Evolutionary conservation across 345 rosid genomes (phyloP).

Genomic region (Melaleuca alternifolia): DNA sequence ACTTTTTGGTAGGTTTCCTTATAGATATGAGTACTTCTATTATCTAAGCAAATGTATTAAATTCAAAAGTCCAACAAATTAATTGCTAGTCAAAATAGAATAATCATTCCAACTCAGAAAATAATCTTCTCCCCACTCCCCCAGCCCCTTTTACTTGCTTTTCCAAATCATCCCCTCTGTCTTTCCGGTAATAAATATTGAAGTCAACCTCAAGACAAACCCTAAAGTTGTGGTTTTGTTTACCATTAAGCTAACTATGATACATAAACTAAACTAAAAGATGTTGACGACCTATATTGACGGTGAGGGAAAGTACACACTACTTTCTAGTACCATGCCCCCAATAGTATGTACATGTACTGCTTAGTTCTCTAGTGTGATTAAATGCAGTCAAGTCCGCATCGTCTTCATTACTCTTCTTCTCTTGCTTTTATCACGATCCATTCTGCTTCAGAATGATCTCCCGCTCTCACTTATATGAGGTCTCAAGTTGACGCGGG

Average conservation of each 20-base stretch:
- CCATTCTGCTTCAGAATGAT: background rate
- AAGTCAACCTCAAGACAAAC: background rate
- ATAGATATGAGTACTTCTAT: background rate
- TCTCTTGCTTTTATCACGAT: background rate
- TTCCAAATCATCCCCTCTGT: background rate
- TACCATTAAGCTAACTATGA: background rate
- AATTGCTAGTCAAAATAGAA: background rate
- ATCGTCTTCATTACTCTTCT: background rate
- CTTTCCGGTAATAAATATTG: background rate
- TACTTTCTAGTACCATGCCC: background rate
- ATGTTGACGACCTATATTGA: no score
- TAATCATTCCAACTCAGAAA: background rate
- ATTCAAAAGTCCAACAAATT: background rate
- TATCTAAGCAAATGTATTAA: background rate
- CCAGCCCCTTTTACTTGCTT: background rate
- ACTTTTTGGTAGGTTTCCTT: no score
- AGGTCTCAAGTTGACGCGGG: background rate
- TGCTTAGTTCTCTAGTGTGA: background rate
- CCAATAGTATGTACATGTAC: background rate
- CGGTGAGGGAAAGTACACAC: background rate
- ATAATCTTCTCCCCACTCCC: background rate
- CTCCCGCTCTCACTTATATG: background rate
- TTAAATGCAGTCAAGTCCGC: no score
- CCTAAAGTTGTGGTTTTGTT: background rate
- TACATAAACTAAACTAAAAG: no score